Conservation (phyloP, 306 rosid species). For the Calophaca sinica region DNA sequence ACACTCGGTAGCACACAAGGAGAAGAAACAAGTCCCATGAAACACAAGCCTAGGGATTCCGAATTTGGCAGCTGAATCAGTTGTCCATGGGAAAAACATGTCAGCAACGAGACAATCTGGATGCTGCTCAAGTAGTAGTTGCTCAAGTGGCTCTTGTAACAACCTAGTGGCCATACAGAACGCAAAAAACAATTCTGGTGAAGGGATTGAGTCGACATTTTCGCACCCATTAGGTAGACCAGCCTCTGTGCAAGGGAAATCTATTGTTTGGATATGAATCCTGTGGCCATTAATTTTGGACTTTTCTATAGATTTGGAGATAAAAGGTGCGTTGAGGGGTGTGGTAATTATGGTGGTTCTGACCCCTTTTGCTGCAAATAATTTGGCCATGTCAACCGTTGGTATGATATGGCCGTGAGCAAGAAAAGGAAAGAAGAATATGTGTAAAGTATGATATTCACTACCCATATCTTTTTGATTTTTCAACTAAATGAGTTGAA, state of each 20-base stretch:
- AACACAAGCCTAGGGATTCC: slow-evolving; percentile 52
- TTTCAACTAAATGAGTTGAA: background rate
- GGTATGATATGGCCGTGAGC: slow-evolving; percentile 51
- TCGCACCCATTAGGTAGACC: slow-evolving; percentile 54
- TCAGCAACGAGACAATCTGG: slow-evolving; percentile 47
- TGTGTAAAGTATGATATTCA: slow-evolving; percentile 23
- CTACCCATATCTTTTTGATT: slow-evolving; percentile 25
- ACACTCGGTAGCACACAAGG: slow-evolving; percentile 30
- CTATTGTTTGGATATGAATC: slow-evolving; percentile 41
- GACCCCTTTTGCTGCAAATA: slow-evolving; percentile 45
- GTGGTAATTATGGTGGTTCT: slow-evolving; percentile 61
- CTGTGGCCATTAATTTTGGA: background rate
- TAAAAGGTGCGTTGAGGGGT: slow-evolving; percentile 43
- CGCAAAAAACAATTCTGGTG: background rate
- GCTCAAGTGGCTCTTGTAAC: slow-evolving; percentile 46
- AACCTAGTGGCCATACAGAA: slow-evolving; percentile 25
- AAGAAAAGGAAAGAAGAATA: slow-evolving; percentile 58
- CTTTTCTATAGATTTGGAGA: slow-evolving; percentile 41
- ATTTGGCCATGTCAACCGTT: slow-evolving; percentile 47
- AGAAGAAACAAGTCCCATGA: slow-evolving; percentile 43
- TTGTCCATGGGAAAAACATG: slow-evolving; percentile 47
- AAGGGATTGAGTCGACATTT: slow-evolving; percentile 22
- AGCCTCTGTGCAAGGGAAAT: slow-evolving; percentile 21
- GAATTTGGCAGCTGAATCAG: slow-evolving; percentile 43
- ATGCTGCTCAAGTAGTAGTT: background rate